These are phyloP conservation scores for Solanum sejunctum DNA, from an alignment of 257 asterid species.

Conservation along the genomic window DNA sequence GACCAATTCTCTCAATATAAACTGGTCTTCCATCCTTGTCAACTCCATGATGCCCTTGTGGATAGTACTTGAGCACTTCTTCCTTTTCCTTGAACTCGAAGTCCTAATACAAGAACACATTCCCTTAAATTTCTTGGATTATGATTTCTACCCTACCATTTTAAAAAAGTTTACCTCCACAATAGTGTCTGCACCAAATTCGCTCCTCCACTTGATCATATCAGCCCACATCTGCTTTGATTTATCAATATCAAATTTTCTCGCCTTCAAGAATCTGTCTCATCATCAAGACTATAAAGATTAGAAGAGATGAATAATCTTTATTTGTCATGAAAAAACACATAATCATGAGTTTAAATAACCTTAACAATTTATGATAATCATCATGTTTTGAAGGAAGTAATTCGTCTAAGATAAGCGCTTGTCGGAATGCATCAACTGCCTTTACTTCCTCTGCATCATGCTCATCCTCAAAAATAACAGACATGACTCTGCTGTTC, in stretches of 20 bases:
- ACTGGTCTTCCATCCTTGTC: slow-evolving; percentile 92
- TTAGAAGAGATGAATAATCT: not conserved
- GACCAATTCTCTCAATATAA: slow-evolving; percentile 80
- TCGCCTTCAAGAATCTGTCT: slow-evolving; percentile 76
- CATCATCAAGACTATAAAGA: not conserved
- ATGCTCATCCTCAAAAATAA: slow-evolving; percentile 64
- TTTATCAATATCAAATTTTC: slow-evolving; percentile 80
- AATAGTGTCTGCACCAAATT: slow-evolving; percentile 65
- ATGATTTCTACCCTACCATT: not conserved
- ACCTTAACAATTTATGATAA: slow-evolving; percentile 86
- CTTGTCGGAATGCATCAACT: slow-evolving; percentile 86
- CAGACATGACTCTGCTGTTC: slow-evolving; percentile 72
- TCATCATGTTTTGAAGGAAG: slow-evolving; percentile 84
- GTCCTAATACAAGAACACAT: slow-evolving; percentile 20
- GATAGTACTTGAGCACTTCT: slow-evolving; percentile 78
- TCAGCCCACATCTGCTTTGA: slow-evolving; percentile 96
- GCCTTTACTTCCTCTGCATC: slow-evolving; percentile 84
- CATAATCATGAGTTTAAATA: not conserved
- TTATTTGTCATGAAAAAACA: not conserved
- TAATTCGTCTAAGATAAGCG: slow-evolving; percentile 73
- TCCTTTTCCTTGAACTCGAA: slow-evolving; percentile 74
- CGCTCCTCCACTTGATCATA: slow-evolving; percentile 96
- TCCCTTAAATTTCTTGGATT: not conserved
- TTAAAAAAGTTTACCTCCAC: slow-evolving; percentile 40
- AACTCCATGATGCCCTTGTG: slow-evolving; percentile 92